These are phyloP conservation scores for Nicotiana otophora DNA, from an alignment of 257 asterid genomes.

Conservation along the genomic window DNA sequence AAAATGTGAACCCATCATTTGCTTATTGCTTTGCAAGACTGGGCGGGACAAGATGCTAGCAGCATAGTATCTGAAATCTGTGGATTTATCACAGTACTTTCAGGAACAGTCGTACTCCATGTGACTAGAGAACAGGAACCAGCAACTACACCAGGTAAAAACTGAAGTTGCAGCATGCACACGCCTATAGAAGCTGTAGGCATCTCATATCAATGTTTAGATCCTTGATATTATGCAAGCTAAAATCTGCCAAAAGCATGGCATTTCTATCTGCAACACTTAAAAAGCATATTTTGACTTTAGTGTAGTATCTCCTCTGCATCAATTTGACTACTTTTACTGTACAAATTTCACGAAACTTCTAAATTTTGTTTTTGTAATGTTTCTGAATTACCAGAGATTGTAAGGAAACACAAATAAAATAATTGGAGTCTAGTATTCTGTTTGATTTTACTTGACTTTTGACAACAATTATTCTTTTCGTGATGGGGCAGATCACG, in stretches of 20 bases:
- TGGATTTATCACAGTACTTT: conserved; percentile 61
- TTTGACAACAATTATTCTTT: background rate
- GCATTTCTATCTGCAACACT: background rate
- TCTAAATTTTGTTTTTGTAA: background rate
- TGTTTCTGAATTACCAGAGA: background rate
- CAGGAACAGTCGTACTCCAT: conserved; percentile 78
- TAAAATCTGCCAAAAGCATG: background rate
- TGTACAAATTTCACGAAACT: background rate
- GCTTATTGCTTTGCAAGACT: conserved; percentile 39
- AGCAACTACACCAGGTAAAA: conserved; percentile 41
- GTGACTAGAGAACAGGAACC: conserved; percentile 67
- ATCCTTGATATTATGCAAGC: background rate
- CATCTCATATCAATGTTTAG: background rate
- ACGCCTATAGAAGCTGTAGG: background rate
- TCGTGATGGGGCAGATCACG: background rate
- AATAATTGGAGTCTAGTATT: background rate
- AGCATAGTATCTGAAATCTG: conserved; percentile 63
- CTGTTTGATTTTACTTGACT: background rate
- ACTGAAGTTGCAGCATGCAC: background rate
- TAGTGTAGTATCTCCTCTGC: background rate
- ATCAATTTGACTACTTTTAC: background rate
- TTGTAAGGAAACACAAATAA: background rate
- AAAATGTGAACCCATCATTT: background rate
- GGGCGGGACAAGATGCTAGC: conserved; percentile 72
- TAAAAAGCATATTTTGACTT: background rate